A percentile compares a stretch with the other conserved stretches of the same genome.
These are phyloP conservation scores for Dactylis glomerata DNA, from an alignment of 176 grass and related monocot species.

Conservation along the genomic window DNA sequence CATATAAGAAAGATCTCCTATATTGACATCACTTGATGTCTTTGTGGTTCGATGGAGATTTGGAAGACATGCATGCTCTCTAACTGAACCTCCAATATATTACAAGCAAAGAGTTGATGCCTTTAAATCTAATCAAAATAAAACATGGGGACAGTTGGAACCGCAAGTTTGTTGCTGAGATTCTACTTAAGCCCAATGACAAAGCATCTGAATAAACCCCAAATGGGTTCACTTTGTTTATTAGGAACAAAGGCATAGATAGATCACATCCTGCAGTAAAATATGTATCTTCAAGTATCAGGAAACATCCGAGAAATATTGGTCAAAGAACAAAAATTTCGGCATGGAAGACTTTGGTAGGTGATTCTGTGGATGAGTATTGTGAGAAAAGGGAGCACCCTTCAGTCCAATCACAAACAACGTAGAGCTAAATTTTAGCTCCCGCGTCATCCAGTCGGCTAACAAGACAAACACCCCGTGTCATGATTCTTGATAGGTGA, in stretches of 20 bases:
- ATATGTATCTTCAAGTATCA: neutral
- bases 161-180: neutral
- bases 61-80: neutral
- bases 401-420: constrained; percentile 88
- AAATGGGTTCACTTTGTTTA: too few species aligned
- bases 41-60: neutral
- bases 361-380: constrained; percentile 27
- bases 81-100: neutral
- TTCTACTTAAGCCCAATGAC: neutral
- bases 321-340: neutral
- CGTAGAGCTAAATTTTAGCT: constrained; percentile 62
- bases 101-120: neutral
- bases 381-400: constrained; percentile 70
- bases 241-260: neutral
- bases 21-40: neutral
- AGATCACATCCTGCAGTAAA: neutral
- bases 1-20: neutral
- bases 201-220: neutral
- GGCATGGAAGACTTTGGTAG: neutral
- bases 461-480: constrained; percentile 28
- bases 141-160: neutral
- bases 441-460: constrained; percentile 81
- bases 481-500: constrained; percentile 47
- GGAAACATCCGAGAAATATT: neutral
- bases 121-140: neutral